Percentiles rank a stretch among this genome's conserved stretches.
These are phyloP conservation scores for Jaltomata sinuosa DNA, from an alignment of 257 asterid genomes.

Conservation along the genomic window DNA sequence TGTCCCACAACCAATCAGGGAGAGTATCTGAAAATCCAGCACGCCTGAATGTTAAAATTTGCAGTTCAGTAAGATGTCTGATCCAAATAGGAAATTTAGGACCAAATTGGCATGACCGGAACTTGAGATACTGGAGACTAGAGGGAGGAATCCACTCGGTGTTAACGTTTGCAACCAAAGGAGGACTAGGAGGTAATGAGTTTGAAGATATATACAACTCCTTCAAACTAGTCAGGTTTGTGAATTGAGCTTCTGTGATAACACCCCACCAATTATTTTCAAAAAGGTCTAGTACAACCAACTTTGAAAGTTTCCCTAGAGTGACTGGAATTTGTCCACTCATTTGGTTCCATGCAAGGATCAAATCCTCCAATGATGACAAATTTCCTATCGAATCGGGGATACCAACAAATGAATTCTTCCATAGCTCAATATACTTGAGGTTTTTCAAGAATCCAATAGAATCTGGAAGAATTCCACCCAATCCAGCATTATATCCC, in stretches of 20 bases:
- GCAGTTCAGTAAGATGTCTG: not conserved
- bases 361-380: not conserved
- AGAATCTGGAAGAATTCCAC: not conserved
- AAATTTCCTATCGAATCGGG: not conserved
- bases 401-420: not conserved
- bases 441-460: not conserved
- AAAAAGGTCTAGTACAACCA: not conserved
- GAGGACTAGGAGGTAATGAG: not conserved
- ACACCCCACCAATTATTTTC: not conserved
- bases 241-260: not conserved
- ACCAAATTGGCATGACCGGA: not conserved
- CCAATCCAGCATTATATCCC: not conserved
- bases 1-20: not conserved
- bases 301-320: not conserved
- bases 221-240: not conserved
- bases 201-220: not conserved
- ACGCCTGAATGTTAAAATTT: not conserved
- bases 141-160: not conserved
- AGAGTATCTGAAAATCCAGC: not conserved
- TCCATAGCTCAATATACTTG: not conserved
- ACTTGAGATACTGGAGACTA: not conserved
- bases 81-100: not conserved
- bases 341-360: not conserved
- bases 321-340: not conserved
- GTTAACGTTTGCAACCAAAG: not conserved